Evolutionary conservation across 345 rosid species (phyloP).

Genomic region (Syzygium aromaticum): DNA sequence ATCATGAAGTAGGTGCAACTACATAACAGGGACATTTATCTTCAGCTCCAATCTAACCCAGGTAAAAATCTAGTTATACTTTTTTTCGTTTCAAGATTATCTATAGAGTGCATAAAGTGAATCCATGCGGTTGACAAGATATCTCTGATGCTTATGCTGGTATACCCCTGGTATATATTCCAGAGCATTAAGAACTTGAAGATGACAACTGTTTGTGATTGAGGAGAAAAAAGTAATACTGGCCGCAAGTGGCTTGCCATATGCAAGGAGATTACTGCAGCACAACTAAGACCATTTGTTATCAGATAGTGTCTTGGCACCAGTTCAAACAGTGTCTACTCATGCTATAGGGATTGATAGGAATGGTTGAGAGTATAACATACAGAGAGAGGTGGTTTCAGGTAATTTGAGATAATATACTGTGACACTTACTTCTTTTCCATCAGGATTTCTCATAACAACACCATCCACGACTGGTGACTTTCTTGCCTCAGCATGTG

Average conservation of each 20-base stretch:
- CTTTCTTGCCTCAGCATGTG: conserved; percentile 99
- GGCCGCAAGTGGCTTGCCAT: neutral
- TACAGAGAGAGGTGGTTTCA: neutral
- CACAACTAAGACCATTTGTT: neutral
- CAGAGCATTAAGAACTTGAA: neutral
- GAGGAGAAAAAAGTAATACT: neutral
- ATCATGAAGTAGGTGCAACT: neutral
- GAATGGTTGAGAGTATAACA: neutral
- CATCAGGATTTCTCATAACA: conserved; percentile 97
- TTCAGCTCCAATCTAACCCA: neutral
- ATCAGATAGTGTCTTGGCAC: neutral
- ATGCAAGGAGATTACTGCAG: neutral
- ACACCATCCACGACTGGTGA: conserved; percentile 99
- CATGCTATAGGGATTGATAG: neutral
- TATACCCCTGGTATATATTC: neutral
- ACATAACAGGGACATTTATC: neutral
- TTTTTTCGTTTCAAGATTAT: neutral
- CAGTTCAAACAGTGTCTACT: neutral
- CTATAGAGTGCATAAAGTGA: neutral
- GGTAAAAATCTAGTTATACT: neutral
- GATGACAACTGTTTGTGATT: neutral
- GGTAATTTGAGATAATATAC: neutral
- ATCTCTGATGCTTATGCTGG: neutral
- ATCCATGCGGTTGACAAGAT: neutral
- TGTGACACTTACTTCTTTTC: conserved; percentile 73